A percentile compares a stretch with the other conserved stretches of the same genome.
phyloP scores from a whole-genome alignment of 1,139 yeast genomes.

The Debaryomyces sp. region DNA sequence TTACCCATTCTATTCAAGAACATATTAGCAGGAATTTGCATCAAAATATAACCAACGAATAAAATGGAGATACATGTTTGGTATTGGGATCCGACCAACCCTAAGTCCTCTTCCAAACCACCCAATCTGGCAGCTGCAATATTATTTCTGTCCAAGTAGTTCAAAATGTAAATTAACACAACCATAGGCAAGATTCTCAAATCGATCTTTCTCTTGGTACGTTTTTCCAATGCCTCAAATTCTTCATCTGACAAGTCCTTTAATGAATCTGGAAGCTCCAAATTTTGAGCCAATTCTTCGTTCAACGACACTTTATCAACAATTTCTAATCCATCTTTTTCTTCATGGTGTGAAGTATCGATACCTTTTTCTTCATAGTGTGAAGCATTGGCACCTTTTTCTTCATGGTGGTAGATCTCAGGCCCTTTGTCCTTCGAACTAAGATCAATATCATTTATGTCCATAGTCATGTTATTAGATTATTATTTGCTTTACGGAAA shows the following conservation, averaged over 20 bases:
- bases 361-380: conserved; percentile 1
- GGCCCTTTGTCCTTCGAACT: neutral
- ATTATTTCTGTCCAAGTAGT: conserved; percentile 61
- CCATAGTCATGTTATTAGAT: neutral
- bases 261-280: conserved; percentile 35
- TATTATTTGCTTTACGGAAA: neutral
- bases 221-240: conserved; percentile 38
- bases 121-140: conserved; percentile 65
- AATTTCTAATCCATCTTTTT: neutral
- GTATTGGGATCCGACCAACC: conserved; percentile 51
- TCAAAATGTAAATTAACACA: conserved; percentile 52
- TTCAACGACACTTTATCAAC: conserved; percentile 5
- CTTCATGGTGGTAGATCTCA: conserved; percentile 2
- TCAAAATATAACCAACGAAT: conserved; percentile 62
- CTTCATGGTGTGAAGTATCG: neutral
- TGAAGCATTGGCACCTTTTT: neutral
- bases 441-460: neutral
- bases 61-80: conserved; percentile 59
- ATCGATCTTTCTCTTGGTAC: conserved; percentile 50
- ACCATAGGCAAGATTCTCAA: conserved; percentile 57
- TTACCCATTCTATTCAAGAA: conserved; percentile 50
- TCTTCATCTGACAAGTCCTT: conserved; percentile 37
- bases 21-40: conserved; percentile 61
- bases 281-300: conserved; percentile 12
- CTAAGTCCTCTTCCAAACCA: conserved; percentile 55